Evolutionary conservation across 805 yeast genomes (phyloP).

Genomic region (Ogataea polymorpha): DNA sequence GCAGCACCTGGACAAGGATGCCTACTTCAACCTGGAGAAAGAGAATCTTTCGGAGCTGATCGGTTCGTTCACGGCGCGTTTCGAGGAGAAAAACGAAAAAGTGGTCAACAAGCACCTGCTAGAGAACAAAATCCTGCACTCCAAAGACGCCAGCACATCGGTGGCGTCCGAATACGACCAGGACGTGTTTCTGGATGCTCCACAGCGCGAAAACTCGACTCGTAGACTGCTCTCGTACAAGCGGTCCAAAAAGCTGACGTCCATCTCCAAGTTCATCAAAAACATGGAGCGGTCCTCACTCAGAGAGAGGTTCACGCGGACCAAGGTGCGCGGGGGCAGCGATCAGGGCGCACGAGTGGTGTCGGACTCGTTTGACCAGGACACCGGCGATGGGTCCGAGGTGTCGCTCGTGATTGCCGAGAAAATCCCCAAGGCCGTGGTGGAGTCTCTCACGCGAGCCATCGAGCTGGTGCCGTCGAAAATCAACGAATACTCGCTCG

Average conservation of each 20-base stretch:
- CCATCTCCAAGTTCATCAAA: slow-evolving; percentile 47
- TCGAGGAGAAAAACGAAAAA: slow-evolving; percentile 39
- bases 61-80: slow-evolving; percentile 42
- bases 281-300: slow-evolving; percentile 42
- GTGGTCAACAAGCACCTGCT: slow-evolving; percentile 35
- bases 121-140: slow-evolving; percentile 26
- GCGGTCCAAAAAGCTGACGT: slow-evolving; percentile 24
- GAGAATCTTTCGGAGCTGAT: slow-evolving; percentile 58
- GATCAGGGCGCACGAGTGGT: slow-evolving; percentile 13
- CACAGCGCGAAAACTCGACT: slow-evolving; percentile 15
- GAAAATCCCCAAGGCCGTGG: slow-evolving; percentile 60
- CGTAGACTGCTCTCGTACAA: slow-evolving; percentile 16
- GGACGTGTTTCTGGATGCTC: slow-evolving; percentile 8
- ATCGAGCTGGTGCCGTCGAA: slow-evolving; percentile 68
- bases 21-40: slow-evolving; percentile 70
- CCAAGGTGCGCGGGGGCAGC: slow-evolving; percentile 5
- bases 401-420: slow-evolving; percentile 52
- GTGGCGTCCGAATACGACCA: slow-evolving; percentile 13
- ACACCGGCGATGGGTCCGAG: slow-evolving; percentile 12
- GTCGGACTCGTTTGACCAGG: slow-evolving; percentile 12
- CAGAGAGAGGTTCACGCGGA: slow-evolving; percentile 25
- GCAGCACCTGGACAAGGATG: slow-evolving; percentile 61
- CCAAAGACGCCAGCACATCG: slow-evolving; percentile 21
- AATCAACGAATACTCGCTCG: slow-evolving; percentile 59
- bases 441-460: slow-evolving; percentile 75